A percentile compares a stretch with the other conserved stretches of the same genome.
phyloP scores from a whole-genome alignment of 2,329 filamentous ascomycete genomes.

The Fusarium tuaranense region DNA sequence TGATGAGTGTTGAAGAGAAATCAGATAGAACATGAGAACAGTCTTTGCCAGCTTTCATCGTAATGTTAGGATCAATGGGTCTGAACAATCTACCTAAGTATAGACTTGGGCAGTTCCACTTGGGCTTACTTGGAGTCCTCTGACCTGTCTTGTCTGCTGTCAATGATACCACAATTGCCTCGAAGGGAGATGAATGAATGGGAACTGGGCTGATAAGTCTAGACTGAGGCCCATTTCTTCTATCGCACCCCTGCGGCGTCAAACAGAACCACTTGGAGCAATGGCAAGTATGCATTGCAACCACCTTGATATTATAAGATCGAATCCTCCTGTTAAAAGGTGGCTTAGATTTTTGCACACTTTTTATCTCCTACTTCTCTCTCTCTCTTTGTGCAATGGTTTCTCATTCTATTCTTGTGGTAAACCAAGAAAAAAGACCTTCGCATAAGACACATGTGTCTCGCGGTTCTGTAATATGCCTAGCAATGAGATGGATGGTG shows the following conservation, averaged over 20 bases:
- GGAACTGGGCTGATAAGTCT: neutral
- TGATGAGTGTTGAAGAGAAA: neutral
- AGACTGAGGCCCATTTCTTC: neutral
- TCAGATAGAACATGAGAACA: neutral
- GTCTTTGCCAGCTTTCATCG: too few relatives aligned
- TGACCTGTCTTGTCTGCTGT: neutral
- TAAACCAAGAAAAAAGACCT: too few relatives aligned
- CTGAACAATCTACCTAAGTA: too few relatives aligned
- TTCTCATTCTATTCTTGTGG: fast-evolving
- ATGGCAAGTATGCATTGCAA: neutral
- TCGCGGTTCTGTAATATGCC: neutral
- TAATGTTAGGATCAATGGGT: neutral
- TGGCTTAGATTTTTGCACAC: neutral
- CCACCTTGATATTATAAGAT: neutral
- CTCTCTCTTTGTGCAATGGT: neutral
- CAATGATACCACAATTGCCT: neutral
- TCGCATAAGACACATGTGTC: neutral
- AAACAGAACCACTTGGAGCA: neutral
- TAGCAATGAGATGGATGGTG: neutral
- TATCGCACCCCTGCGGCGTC: neutral
- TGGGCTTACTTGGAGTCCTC: neutral
- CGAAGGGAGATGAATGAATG: neutral
- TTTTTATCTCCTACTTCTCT: neutral
- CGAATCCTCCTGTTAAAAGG: neutral
- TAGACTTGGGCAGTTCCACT: too few relatives aligned